Conservation (phyloP, 768 basidiomycete species). For the Russula emetica region DNA sequence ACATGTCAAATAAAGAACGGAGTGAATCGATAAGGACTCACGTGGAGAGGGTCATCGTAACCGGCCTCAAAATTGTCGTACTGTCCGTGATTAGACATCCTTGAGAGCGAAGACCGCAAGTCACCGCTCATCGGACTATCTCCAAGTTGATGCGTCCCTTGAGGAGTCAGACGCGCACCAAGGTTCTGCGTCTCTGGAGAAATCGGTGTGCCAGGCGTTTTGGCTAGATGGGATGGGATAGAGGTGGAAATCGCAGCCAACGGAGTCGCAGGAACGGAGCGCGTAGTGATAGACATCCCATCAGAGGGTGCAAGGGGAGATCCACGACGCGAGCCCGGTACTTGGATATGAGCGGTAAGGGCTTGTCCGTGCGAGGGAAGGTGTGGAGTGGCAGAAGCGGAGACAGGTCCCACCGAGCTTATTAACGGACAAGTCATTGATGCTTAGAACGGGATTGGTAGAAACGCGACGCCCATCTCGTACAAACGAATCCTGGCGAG, state of each 20-base stretch:
- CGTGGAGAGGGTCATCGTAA: constrained; percentile 54
- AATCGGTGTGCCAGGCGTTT: constrained; percentile 64
- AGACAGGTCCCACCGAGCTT: constrained; percentile 46
- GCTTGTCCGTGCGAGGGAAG: constrained; percentile 59
- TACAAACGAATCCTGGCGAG: constrained; percentile 55
- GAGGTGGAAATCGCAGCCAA: constrained; percentile 51
- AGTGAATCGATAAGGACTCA: constrained; percentile 33
- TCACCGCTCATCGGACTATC: constrained; percentile 54
- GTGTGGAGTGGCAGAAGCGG: constrained; percentile 62
- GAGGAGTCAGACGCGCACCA: constrained; percentile 58
- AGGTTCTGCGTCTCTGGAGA: constrained; percentile 55
- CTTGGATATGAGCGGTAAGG: constrained; percentile 35
- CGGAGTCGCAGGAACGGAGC: constrained; percentile 83
- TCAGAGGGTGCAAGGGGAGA: constrained; percentile 69
- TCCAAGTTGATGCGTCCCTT: constrained; percentile 42
- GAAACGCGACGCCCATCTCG: constrained; percentile 65
- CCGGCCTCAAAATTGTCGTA: constrained; percentile 57
- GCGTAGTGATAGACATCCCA: constrained; percentile 51
- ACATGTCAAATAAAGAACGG: constrained; percentile 9
- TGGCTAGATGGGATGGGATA: constrained; percentile 47
- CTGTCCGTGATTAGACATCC: constrained; percentile 52
- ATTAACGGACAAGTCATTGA: constrained; percentile 44
- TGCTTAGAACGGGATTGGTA: constrained; percentile 66
- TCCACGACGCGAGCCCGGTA: constrained; percentile 62
- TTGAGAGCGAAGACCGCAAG: constrained; percentile 68